Conservation (phyloP, 345 rosid species). For the Corchorus capsularis region DNA sequence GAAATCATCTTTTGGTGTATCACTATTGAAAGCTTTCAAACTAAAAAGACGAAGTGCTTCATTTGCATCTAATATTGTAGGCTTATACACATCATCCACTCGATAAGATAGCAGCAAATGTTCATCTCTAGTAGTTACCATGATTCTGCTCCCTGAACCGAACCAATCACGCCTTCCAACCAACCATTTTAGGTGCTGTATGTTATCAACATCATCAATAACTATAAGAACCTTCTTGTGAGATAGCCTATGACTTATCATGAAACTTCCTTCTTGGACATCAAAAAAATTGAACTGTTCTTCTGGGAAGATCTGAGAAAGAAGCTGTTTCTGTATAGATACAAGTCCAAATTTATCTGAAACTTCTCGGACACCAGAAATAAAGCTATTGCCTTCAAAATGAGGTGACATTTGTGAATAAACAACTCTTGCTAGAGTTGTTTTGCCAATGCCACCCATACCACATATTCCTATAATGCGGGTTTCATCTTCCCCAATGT, state of each 20-base stretch:
- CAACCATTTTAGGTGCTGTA: not conserved
- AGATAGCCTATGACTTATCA: conserved; percentile 22
- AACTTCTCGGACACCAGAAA: conserved; percentile 34
- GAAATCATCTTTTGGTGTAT: conserved; percentile 20
- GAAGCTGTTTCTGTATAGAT: conserved; percentile 38
- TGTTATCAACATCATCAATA: not conserved
- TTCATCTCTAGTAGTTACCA: conserved; percentile 62
- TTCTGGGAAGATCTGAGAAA: not conserved
- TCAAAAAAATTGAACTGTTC: not conserved
- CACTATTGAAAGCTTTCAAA: conserved; percentile 53
- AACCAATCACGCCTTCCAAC: not conserved
- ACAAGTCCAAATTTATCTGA: conserved; percentile 33
- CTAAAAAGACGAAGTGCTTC: conserved; percentile 48
- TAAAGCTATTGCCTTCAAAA: conserved; percentile 27
- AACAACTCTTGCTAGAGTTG: conserved; percentile 30
- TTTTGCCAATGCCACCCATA: conserved; percentile 48
- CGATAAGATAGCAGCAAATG: conserved; percentile 24
- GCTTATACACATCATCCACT: conserved; percentile 41
- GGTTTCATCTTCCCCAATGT: not conserved
- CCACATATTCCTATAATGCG: conserved; percentile 31
- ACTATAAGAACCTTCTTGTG: not conserved
- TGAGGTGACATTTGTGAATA: conserved; percentile 17
- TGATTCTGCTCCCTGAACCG: conserved; percentile 32
- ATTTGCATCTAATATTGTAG: conserved; percentile 29
- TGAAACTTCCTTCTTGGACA: conserved; percentile 23